These are phyloP conservation scores for Colletotrichum viniferum DNA, from an alignment of 2,329 filamentous ascomycete genomes.

Conservation along the genomic window DNA sequence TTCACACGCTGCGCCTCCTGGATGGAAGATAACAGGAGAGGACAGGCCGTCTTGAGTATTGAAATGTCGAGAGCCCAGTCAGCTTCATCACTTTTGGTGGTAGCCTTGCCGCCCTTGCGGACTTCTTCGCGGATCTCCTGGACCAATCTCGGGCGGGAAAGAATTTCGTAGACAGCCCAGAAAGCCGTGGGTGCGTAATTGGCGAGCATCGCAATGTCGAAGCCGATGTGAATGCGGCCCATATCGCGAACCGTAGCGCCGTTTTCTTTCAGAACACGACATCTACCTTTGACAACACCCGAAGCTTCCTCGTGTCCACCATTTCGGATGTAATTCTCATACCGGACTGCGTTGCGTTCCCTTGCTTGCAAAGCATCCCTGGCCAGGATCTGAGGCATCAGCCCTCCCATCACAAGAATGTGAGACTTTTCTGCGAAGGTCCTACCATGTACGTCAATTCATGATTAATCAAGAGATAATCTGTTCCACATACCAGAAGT, in stretches of 20 bases:
- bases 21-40: conserved; percentile 36
- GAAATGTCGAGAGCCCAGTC: conserved; percentile 33
- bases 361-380: neutral
- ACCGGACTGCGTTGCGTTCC: neutral
- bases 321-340: neutral
- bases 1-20: conserved; percentile 39
- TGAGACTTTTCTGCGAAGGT: neutral
- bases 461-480: neutral
- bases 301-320: neutral
- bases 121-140: conserved; percentile 44
- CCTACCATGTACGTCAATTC: neutral
- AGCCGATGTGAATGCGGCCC: neutral
- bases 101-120: conserved; percentile 4
- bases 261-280: neutral
- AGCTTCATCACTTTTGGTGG: neutral
- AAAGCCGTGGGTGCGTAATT: conserved; percentile 49
- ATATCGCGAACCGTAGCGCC: neutral
- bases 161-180: conserved; percentile 49
- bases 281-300: neutral
- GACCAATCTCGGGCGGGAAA: conserved; percentile 41
- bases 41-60: conserved; percentile 35
- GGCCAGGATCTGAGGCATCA: neutral
- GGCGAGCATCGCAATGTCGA: conserved; percentile 36
- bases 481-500: neutral
- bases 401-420: neutral